Base-by-base conservation (phyloP, 192 early-diverging fungal species). In the Rhizophagus clarus region DNA sequence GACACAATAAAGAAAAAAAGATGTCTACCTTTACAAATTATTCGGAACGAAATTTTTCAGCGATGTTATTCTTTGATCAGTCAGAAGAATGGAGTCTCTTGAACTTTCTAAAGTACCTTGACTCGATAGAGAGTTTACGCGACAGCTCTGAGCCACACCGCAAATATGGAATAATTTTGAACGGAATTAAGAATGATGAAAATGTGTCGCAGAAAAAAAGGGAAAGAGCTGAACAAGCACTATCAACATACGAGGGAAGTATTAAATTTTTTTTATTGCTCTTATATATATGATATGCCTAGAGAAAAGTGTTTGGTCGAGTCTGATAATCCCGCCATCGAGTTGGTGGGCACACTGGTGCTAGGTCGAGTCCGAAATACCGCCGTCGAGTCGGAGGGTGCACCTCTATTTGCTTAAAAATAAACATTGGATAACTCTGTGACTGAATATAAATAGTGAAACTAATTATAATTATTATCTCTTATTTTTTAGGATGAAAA, bases 241-340 rank as follows among this genome's bases (percentile, higher is more conserved):
- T 64, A 24, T 28, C 11, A 64, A 29, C 12, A 6, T 64, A 28
- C 11, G 62, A 28, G 28, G 62, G 28, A 64, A 64, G 62, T 64
- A 28, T n/a, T n/a, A 28, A 28, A 15, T 64, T 64, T 29, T 64
- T 28, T 64, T 64, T 64, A 64, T 64, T 64, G 62, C 24, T 64
- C 62, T 64, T 64, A 49, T n/a, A 64, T 64, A 64, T 64, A 28
- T 64, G n/a, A n/a, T n/a, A n/a, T 64, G 24, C 62, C 24, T 64
- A 64, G 62, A 64, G 22, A 64, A 64, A 12, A 64, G 62, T 64
- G 24, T 64, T 64, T 64, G 62, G 62, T 64, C 62, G 62, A 64
- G 62, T n/a, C 62, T 29, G 62, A 64, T 64, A 64, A 64, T 64
- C 62, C 62, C 22, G 11, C 24, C 22, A 64, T 64, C 22, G 62